phyloP scores from a whole-genome alignment of 805 yeast genomes.

The Metschnikowia similis region DNA sequence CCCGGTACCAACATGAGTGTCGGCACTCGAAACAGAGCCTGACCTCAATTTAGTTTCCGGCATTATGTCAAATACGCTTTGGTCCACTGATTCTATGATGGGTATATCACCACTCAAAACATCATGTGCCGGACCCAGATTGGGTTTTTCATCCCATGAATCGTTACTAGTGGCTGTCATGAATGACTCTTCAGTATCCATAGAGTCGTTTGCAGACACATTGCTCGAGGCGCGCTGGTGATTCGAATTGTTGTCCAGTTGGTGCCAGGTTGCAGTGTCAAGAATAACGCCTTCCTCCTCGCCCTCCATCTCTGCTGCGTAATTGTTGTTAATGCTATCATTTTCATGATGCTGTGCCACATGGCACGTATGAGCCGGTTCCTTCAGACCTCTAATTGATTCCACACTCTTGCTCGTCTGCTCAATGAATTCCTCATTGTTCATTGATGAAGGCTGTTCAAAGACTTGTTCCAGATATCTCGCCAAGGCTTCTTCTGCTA shows the following conservation, averaged over 20 bases:
- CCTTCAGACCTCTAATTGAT: neutral
- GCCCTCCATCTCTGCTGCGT: neutral
- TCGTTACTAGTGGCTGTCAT: neutral
- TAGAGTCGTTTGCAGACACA: neutral
- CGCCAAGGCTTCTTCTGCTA: constrained; percentile 1
- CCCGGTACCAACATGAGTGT: neutral
- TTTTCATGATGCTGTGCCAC: neutral
- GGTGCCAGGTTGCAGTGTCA: neutral
- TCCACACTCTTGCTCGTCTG: neutral
- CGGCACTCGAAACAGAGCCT: too few species aligned
- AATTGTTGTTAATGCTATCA: neutral
- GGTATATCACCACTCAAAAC: neutral
- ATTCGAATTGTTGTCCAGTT: neutral
- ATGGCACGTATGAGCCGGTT: neutral
- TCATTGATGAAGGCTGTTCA: neutral
- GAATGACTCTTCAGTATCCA: neutral
- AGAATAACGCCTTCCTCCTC: neutral
- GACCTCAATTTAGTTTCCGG: neutral
- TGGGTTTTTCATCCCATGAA: neutral
- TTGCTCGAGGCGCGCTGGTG: neutral
- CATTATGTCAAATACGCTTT: neutral
- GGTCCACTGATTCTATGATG: neutral
- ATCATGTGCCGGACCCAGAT: neutral
- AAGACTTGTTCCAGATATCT: neutral
- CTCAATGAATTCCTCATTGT: neutral